Conservation (phyloP, 2,329 filamentous ascomycete species). For the Cadophora sp. region DNA sequence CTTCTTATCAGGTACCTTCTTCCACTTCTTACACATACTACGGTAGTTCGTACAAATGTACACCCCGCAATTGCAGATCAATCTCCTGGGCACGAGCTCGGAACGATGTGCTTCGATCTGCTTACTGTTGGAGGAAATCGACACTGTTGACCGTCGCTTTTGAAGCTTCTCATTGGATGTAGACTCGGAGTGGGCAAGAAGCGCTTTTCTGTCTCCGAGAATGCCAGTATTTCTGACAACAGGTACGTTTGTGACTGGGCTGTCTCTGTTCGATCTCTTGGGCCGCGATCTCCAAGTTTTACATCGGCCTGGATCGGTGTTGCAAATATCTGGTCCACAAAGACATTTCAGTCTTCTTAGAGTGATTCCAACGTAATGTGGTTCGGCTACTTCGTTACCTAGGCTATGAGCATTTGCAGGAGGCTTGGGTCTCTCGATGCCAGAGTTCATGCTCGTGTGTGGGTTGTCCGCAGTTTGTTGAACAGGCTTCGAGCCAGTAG, state of each 20-base stretch:
- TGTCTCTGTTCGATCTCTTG: neutral
- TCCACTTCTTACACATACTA: slow-evolving; percentile 4
- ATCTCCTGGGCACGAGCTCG: neutral
- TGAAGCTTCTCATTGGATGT: slow-evolving; percentile 1
- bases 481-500: neutral
- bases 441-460: slow-evolving; percentile 11
- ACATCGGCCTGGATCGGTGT: neutral
- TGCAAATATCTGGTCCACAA: neutral
- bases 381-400: neutral
- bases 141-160: neutral
- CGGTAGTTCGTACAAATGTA: slow-evolving; percentile 2
- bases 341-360: neutral
- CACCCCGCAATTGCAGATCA: neutral
- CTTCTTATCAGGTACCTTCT: neutral
- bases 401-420: neutral
- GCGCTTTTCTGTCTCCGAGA: neutral
- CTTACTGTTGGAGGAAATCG: neutral
- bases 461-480: slow-evolving; percentile 8
- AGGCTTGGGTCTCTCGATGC: slow-evolving; percentile 4
- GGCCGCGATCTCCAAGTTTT: slow-evolving; percentile 1
- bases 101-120: neutral
- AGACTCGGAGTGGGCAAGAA: slow-evolving; percentile 10
- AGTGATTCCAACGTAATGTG: neutral
- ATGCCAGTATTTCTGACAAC: neutral
- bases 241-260: neutral